phyloP scores from a whole-genome alignment of 345 rosid species.

The Pistacia integerrima region DNA sequence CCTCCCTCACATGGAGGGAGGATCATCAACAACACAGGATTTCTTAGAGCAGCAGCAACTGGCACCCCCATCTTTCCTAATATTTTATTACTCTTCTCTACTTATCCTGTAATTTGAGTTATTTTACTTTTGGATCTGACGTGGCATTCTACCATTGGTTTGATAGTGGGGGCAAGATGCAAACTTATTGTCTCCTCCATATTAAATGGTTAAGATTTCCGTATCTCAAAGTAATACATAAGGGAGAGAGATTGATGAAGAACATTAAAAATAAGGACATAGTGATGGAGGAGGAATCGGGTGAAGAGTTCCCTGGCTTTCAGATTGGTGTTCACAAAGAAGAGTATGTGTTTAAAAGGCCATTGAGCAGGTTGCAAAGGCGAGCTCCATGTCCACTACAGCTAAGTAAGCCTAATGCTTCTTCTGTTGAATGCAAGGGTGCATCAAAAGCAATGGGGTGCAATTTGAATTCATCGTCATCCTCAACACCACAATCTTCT shows the following conservation, averaged over 20 bases:
- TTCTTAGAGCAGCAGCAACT: conserved; percentile 24
- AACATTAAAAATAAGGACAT: background rate
- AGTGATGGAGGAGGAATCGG: conserved; percentile 49
- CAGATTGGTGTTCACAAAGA: conserved; percentile 52
- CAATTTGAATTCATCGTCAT: conserved; percentile 23
- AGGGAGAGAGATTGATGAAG: conserved; percentile 2
- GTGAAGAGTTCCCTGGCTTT: conserved; percentile 65
- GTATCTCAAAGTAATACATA: background rate
- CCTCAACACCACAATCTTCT: background rate
- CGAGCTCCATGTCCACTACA: conserved; percentile 70
- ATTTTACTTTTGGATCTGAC: background rate
- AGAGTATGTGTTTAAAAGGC: conserved; percentile 47
- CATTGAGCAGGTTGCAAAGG: conserved; percentile 53
- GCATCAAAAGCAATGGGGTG: conserved; percentile 18
- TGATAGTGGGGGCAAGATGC: background rate
- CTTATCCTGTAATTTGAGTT: background rate
- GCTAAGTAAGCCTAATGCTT: conserved; percentile 31
- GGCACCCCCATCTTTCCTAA: conserved; percentile 20
- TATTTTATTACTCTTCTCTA: background rate
- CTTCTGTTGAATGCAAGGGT: conserved; percentile 9
- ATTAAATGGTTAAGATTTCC: background rate
- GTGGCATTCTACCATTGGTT: background rate
- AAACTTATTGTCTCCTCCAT: background rate
- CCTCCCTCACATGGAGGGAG: conserved; percentile 61
- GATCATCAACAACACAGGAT: conserved; percentile 11